Conservation (phyloP, 345 rosid species). For the Adansonia digitata region DNA sequence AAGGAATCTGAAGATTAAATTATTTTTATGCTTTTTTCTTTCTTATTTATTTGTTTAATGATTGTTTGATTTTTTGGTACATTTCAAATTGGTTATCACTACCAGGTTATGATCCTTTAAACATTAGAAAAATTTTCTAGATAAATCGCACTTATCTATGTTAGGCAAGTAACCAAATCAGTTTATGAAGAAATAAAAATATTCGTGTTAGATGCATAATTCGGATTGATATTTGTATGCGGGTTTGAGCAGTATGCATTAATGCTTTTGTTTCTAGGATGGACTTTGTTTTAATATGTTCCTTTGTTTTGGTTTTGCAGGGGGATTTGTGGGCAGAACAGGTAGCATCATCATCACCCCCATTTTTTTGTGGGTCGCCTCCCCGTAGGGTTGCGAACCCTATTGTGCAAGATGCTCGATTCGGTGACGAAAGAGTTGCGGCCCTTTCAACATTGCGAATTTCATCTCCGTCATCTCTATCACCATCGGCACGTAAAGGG, state of each 20-base stretch:
- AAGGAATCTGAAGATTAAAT: neutral
- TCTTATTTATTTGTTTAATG: neutral
- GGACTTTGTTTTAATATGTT: neutral
- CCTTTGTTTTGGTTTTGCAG: constrained; percentile 24
- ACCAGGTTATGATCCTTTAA: neutral
- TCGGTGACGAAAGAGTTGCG: constrained; percentile 58
- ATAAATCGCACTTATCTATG: neutral
- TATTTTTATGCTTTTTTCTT: neutral
- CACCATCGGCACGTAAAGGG: constrained; percentile 56
- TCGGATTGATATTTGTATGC: too few relatives aligned
- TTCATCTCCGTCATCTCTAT: constrained; percentile 54
- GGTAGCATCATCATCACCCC: constrained; percentile 62
- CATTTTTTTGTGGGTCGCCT: constrained; percentile 83
- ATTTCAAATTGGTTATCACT: neutral
- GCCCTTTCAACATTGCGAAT: constrained; percentile 32
- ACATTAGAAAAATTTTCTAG: neutral
- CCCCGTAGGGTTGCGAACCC: constrained; percentile 87
- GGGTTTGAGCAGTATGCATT: neutral
- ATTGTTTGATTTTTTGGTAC: neutral
- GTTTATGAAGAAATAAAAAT: neutral
- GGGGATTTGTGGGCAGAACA: constrained; percentile 56
- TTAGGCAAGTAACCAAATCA: neutral
- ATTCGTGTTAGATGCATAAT: neutral
- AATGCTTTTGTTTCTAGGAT: neutral
- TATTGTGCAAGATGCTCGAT: constrained; percentile 72